Evolutionary conservation across 306 rosid genomes (phyloP).

Genomic region (Sesbania bispinosa): DNA sequence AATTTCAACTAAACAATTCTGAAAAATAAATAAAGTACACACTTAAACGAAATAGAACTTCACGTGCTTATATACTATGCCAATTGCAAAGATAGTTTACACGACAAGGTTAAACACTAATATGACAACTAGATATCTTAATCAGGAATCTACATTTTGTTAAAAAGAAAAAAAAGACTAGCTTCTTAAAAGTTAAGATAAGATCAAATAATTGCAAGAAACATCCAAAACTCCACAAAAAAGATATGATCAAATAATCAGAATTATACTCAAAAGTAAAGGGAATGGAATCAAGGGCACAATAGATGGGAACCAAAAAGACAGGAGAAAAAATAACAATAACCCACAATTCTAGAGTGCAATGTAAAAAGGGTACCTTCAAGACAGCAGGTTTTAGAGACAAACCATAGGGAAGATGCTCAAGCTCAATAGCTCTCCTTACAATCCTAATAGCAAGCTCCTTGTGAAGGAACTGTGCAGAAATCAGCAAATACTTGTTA

Average conservation of each 20-base stretch:
- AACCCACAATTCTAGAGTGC: neutral
- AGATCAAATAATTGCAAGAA: neutral
- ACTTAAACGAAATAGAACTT: neutral
- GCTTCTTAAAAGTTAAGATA: neutral
- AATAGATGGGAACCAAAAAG: neutral
- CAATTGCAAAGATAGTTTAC: neutral
- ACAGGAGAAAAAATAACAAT: neutral
- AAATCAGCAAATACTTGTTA: constrained; percentile 46
- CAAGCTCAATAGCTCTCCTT: constrained; percentile 71
- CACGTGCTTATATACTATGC: constrained; percentile 14
- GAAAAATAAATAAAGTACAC: neutral
- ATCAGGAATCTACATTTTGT: constrained; percentile 7
- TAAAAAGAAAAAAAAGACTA: neutral
- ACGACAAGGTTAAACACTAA: constrained; percentile 12
- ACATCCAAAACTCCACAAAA: neutral
- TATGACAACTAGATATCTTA: neutral
- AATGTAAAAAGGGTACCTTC: constrained; percentile 38
- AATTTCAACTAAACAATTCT: neutral
- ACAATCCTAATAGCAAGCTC: constrained; percentile 87
- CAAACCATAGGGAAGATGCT: constrained; percentile 73
- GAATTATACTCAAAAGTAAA: neutral
- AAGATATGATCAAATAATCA: constrained; percentile 18
- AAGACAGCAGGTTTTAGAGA: constrained; percentile 72
- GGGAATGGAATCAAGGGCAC: neutral
- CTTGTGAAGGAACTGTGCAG: constrained; percentile 85